A percentile compares a stretch with the other conserved stretches of the same genome.
Evolutionary conservation across 2,329 filamentous ascomycete genomes (phyloP).

Genomic region (Claviceps purpurea): DNA sequence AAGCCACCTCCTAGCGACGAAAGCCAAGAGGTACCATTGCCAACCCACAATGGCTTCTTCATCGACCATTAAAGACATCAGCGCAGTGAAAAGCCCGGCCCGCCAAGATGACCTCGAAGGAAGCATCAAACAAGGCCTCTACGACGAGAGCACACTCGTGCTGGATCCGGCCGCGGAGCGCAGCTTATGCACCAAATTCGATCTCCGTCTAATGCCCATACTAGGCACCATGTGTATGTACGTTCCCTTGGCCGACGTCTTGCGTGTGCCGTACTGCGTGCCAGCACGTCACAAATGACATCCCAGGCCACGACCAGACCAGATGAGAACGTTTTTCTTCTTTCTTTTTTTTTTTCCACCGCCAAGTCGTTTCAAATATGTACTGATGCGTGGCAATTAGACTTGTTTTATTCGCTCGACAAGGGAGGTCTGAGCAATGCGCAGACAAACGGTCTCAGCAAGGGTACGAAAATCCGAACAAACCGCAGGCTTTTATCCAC

Average conservation of each 20-base stretch:
- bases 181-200: constrained; percentile 39
- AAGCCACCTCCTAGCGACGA: too few relatives aligned
- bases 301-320: not conserved
- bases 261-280: constrained; percentile 34
- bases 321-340: not conserved
- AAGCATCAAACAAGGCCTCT: constrained; percentile 5
- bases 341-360: not conserved
- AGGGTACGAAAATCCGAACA: constrained; percentile 12
- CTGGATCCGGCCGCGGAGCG: constrained; percentile 32
- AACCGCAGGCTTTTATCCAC: not conserved
- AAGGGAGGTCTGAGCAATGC: constrained; percentile 35
- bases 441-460: constrained; percentile 35
- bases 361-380: not conserved
- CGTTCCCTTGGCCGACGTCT: too few relatives aligned
- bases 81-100: constrained; percentile 6
- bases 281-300: constrained; percentile 2
- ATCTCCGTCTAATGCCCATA: constrained; percentile 38
- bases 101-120: constrained; percentile 6
- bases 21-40: too few relatives aligned
- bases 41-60: constrained; percentile 1
- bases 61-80: constrained; percentile 2
- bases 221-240: constrained; percentile 37
- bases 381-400: constrained; percentile 8
- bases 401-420: constrained; percentile 36
- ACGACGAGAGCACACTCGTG: constrained; percentile 15